Evolutionary conservation across 2,329 filamentous ascomycete species (phyloP).

Genomic region (Venturia aucupariae): DNA sequence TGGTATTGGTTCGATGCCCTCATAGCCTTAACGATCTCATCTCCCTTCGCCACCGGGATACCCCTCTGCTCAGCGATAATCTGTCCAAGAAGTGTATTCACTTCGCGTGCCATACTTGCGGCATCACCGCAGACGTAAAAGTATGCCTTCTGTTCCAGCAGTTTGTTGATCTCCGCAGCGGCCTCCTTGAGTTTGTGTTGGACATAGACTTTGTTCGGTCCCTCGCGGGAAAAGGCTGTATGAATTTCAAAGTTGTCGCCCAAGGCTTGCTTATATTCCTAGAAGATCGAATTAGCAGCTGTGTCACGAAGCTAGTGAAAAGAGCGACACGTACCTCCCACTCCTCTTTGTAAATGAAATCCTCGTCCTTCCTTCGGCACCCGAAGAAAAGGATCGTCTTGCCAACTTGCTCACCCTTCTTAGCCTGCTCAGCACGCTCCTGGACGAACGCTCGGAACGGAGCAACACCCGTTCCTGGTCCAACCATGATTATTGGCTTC

Average conservation of each 20-base stretch:
- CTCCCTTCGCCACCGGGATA: constrained; percentile 75
- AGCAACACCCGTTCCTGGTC: constrained; percentile 91
- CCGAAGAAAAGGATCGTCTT: constrained; percentile 90
- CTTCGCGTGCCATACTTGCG: constrained; percentile 91
- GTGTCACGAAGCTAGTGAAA: neutral
- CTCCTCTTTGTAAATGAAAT: constrained; percentile 86
- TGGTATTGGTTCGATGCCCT: constrained; percentile 92
- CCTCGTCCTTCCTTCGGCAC: constrained; percentile 77
- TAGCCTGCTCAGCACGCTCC: constrained; percentile 76
- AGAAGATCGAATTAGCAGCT: constrained; percentile 21
- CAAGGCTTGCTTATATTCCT: constrained; percentile 76
- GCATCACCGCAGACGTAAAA: constrained; percentile 98
- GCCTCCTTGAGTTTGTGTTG: constrained; percentile 85
- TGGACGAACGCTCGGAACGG: constrained; percentile 95
- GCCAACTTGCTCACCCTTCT: constrained; percentile 72
- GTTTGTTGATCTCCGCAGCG: constrained; percentile 74
- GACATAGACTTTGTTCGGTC: constrained; percentile 85
- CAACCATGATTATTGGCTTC: constrained; percentile 92
- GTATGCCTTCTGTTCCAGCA: constrained; percentile 79
- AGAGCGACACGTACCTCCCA: constrained; percentile 64
- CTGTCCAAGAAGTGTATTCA: constrained; percentile 76
- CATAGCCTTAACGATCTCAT: constrained; percentile 97
- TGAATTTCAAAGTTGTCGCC: constrained; percentile 86
- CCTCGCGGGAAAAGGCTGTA: constrained; percentile 90
- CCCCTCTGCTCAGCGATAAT: constrained; percentile 80